phyloP scores from a whole-genome alignment of 2,329 filamentous ascomycete species.

The Beauveria sp. region DNA sequence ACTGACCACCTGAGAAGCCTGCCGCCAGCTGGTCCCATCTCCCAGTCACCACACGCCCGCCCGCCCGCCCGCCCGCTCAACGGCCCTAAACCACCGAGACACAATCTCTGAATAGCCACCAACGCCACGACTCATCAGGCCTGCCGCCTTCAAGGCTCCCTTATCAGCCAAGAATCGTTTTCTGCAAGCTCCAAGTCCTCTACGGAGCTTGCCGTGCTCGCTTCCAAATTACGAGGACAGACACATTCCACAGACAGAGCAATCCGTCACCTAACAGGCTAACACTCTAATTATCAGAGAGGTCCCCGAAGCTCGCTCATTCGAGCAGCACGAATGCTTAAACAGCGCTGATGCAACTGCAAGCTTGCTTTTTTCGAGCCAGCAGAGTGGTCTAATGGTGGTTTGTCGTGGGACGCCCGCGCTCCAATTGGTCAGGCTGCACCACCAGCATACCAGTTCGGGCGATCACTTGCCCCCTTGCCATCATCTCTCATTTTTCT shows the following conservation, averaged over 20 bases:
- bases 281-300: neutral
- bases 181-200: neutral
- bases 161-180: neutral
- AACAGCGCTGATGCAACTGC: neutral
- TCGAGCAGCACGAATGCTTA: neutral
- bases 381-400: slow-evolving; percentile 1
- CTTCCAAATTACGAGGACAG: neutral
- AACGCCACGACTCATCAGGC: neutral
- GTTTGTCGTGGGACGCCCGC: slow-evolving; percentile 1
- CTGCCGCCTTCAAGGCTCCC: neutral
- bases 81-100: neutral
- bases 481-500: slow-evolving; percentile 16
- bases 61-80: neutral
- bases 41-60: neutral
- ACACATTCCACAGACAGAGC: neutral
- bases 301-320: neutral
- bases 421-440: slow-evolving; percentile 3
- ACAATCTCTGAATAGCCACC: slow-evolving; percentile 1
- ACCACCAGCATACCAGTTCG: slow-evolving; percentile 15
- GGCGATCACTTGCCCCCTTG: slow-evolving; percentile 14
- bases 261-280: neutral
- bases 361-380: slow-evolving; percentile 5
- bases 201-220: neutral
- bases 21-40: neutral
- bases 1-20: neutral